These are phyloP conservation scores for Talaromyces sp. DNA, from an alignment of 2,329 filamentous ascomycete species.

Conservation along the genomic window DNA sequence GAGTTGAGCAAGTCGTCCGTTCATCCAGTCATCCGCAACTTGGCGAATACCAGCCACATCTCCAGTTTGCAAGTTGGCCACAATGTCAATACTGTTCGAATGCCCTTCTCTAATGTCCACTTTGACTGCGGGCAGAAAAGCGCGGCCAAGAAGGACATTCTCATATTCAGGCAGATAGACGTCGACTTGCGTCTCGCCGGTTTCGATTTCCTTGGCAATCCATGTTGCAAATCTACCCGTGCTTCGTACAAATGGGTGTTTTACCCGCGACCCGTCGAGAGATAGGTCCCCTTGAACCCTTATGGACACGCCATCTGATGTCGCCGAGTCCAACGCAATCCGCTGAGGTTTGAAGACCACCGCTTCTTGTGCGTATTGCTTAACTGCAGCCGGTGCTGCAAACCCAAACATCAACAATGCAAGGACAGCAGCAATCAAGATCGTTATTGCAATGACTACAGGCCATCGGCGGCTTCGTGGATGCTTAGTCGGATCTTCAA, in stretches of 20 bases:
- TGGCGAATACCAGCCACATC: slow-evolving; percentile 72
- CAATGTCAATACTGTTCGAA: slow-evolving; percentile 72
- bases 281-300: slow-evolving; percentile 78
- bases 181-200: slow-evolving; percentile 65
- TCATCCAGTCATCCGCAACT: slow-evolving; percentile 84
- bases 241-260: slow-evolving; percentile 66
- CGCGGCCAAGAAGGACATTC: slow-evolving; percentile 72
- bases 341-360: slow-evolving; percentile 77
- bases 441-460: slow-evolving; percentile 67
- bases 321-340: slow-evolving; percentile 82
- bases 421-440: slow-evolving; percentile 62
- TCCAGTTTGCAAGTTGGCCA: slow-evolving; percentile 72
- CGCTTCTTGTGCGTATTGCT: slow-evolving; percentile 83
- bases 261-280: slow-evolving; percentile 74
- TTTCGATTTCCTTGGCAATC: slow-evolving; percentile 74
- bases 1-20: slow-evolving; percentile 69
- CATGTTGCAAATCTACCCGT: slow-evolving; percentile 76
- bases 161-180: slow-evolving; percentile 82
- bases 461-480: slow-evolving; percentile 61
- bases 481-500: slow-evolving; percentile 23
- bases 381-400: slow-evolving; percentile 72
- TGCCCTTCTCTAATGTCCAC: slow-evolving; percentile 75
- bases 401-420: slow-evolving; percentile 75
- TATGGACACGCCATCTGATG: slow-evolving; percentile 69
- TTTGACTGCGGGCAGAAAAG: slow-evolving; percentile 69